These are phyloP conservation scores for Puccinia novopanici DNA, from an alignment of 1,284 basidiomycete species.

Conservation along the genomic window DNA sequence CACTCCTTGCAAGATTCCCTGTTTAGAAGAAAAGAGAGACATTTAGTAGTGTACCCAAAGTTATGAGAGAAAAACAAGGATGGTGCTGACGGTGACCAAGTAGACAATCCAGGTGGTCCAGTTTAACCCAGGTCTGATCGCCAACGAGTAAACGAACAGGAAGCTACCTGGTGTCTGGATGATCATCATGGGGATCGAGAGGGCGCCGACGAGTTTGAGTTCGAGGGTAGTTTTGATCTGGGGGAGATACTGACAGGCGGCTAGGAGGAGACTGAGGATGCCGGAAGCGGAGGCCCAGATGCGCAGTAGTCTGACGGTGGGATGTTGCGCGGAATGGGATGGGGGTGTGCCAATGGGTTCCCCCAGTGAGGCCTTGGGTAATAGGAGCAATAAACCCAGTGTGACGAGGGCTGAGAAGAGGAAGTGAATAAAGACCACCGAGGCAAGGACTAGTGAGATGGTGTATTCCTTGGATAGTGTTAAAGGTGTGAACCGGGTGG, in stretches of 20 bases:
- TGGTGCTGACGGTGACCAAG: conserved; percentile 53
- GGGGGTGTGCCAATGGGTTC: conserved; percentile 58
- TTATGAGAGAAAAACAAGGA: neutral
- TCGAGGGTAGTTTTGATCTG: conserved; percentile 80
- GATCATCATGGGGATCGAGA: conserved; percentile 90
- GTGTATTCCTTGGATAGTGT: conserved; percentile 60
- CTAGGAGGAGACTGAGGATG: conserved; percentile 74
- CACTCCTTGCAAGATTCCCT: conserved; percentile 76
- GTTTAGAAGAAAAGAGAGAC: neutral
- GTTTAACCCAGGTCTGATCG: conserved; percentile 57
- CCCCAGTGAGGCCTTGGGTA: conserved; percentile 55
- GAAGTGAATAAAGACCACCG: conserved; percentile 66
- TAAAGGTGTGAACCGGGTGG: conserved; percentile 50
- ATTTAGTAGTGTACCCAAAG: no score
- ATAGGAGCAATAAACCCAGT: conserved; percentile 52
- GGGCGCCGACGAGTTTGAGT: conserved; percentile 79
- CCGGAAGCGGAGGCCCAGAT: conserved; percentile 85
- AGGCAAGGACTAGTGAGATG: conserved; percentile 64
- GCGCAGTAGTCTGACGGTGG: conserved; percentile 62
- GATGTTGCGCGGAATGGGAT: conserved; percentile 60
- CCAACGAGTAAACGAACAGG: conserved; percentile 59
- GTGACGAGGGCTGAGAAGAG: conserved; percentile 52
- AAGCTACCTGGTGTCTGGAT: conserved; percentile 71
- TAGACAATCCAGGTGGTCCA: conserved; percentile 59
- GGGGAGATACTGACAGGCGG: conserved; percentile 81